Evolutionary conservation across 345 rosid species (phyloP).

Genomic region (Eucalyptus tenuipes): DNA sequence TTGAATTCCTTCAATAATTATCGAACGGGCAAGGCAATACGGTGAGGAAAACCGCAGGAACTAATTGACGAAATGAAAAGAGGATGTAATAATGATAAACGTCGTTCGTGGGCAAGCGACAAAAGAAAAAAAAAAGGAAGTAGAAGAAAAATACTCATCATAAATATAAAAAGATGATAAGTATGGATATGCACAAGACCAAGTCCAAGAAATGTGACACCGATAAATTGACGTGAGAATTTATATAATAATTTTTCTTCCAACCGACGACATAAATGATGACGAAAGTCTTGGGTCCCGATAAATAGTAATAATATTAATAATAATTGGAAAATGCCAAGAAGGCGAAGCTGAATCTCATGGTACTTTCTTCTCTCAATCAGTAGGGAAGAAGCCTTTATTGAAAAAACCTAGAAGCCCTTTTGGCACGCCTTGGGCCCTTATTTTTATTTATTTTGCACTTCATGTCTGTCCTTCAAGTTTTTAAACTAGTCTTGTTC

Average conservation of each 20-base stretch:
- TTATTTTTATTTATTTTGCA: no score
- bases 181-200: not conserved
- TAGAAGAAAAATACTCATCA: not conserved
- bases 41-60: not conserved
- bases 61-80: not conserved
- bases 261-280: not conserved
- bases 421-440: not conserved
- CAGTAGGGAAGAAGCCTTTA: not conserved
- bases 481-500: not conserved
- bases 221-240: not conserved
- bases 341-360: not conserved
- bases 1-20: not conserved
- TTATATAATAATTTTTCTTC: not conserved
- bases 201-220: not conserved
- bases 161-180: not conserved
- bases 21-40: not conserved
- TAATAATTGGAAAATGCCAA: not conserved
- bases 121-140: not conserved
- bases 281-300: not conserved
- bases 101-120: not conserved
- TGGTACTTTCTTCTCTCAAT: not conserved
- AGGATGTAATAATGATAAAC: no score
- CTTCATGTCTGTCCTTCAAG: not conserved
- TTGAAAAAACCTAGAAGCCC: not conserved
- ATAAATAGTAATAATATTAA: not conserved